Conservation (phyloP, 1,284 basidiomycete genomes). For the Ganoderma meredithae region DNA sequence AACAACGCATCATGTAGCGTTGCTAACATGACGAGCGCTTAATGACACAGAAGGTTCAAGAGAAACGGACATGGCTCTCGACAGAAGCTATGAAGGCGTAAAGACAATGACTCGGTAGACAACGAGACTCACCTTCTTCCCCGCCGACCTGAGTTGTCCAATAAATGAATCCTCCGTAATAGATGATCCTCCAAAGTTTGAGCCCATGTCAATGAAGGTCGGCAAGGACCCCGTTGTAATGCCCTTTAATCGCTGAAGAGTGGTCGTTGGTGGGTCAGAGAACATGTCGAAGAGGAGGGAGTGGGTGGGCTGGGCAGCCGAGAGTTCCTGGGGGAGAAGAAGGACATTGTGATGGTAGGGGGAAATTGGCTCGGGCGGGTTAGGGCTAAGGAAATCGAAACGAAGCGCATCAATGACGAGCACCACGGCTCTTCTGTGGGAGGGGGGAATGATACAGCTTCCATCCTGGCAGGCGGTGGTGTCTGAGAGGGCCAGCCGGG, state of each 20-base stretch:
- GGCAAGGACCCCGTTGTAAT: slow-evolving; percentile 96
- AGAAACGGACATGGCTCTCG: not conserved
- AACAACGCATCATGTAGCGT: too few species aligned
- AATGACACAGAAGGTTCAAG: not conserved
- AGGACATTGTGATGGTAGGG: slow-evolving; percentile 86
- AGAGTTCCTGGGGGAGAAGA: slow-evolving; percentile 79
- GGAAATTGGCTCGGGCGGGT: slow-evolving; percentile 66
- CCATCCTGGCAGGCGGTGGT: slow-evolving; percentile 56
- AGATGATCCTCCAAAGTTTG: slow-evolving; percentile 88
- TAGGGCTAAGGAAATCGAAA: slow-evolving; percentile 91
- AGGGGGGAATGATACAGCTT: slow-evolving; percentile 59
- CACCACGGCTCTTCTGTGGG: slow-evolving; percentile 82
- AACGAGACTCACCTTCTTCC: slow-evolving; percentile 58
- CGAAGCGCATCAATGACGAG: slow-evolving; percentile 94
- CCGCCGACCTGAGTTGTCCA: slow-evolving; percentile 61
- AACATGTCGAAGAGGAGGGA: slow-evolving; percentile 91
- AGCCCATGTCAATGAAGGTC: slow-evolving; percentile 94
- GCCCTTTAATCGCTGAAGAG: slow-evolving; percentile 94
- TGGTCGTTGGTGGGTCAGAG: slow-evolving; percentile 95
- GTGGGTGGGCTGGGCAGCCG: slow-evolving; percentile 62
- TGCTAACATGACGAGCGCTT: not conserved
- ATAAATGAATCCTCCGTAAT: slow-evolving; percentile 90
- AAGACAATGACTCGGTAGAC: not conserved
- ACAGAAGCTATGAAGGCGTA: not conserved
- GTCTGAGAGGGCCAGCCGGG: slow-evolving; percentile 79